Evolutionary conservation across 768 basidiomycete species (phyloP).

Genomic region (Cystofilobasidium macerans): DNA sequence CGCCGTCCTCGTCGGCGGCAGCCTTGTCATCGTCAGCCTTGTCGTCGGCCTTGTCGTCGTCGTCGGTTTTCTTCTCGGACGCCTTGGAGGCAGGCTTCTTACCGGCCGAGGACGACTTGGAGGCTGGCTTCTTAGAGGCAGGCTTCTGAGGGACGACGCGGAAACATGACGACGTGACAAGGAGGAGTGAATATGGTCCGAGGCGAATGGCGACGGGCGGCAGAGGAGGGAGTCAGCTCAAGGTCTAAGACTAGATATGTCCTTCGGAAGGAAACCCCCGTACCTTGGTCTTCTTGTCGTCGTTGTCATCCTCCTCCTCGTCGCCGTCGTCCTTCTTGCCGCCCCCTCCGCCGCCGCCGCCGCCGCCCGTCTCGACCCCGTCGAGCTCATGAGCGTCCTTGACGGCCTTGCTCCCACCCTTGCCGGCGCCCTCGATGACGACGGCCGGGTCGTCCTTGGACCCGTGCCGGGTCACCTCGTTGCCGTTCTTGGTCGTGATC

Average conservation of each 20-base stretch:
- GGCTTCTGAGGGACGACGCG: not conserved
- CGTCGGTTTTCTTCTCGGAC: not conserved
- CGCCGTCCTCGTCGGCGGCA: not conserved
- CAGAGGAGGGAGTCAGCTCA: not conserved
- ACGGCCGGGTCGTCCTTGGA: constrained; percentile 19
- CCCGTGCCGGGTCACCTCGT: not conserved
- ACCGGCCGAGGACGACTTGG: not conserved
- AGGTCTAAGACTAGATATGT: not conserved
- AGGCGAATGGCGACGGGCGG: not conserved
- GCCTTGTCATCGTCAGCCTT: not conserved
- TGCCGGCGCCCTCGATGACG: constrained; percentile 17
- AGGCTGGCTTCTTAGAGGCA: not conserved
- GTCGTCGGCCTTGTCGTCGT: not conserved
- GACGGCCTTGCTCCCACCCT: no score
- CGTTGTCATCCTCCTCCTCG: not conserved
- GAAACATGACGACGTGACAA: not conserved
- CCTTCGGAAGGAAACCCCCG: not conserved
- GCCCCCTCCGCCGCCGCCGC: not conserved
- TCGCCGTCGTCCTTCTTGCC: not conserved
- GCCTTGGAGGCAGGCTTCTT: not conserved
- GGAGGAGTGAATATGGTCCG: not conserved
- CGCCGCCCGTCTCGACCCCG: constrained; percentile 1
- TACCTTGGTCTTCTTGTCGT: constrained; percentile 2
- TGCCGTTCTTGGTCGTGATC: constrained; percentile 22
- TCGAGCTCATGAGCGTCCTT: constrained; percentile 22